Conservation (phyloP, 2,329 filamentous ascomycete species). For the Septoria petroselini region DNA sequence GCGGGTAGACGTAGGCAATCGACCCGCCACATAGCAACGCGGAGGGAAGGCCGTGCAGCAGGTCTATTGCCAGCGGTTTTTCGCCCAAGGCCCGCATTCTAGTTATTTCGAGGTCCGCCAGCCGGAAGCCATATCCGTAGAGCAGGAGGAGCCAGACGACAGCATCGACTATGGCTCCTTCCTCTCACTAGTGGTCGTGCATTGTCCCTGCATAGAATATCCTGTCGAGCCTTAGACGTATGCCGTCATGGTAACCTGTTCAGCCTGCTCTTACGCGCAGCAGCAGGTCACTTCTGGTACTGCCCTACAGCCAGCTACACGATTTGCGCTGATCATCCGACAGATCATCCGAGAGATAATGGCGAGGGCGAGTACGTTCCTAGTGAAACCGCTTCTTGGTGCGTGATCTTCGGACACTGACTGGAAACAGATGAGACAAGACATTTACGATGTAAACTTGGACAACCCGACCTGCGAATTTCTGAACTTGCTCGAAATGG, state of each 20-base stretch:
- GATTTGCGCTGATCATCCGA: no score
- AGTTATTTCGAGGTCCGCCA: neutral
- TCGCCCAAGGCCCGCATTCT: neutral
- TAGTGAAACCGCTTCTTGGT: no score
- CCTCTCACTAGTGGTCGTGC: neutral
- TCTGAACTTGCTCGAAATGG: neutral
- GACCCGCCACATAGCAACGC: neutral
- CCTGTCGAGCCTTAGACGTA: neutral
- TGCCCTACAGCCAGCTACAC: no score
- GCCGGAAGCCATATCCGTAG: neutral
- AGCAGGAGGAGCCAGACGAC: neutral
- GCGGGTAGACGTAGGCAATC: neutral
- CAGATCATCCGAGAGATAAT: no score
- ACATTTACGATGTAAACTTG: neutral
- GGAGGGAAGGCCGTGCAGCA: neutral
- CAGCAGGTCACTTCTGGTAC: no score
- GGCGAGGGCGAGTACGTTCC: no score
- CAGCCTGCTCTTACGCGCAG: no score
- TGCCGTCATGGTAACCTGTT: no score
- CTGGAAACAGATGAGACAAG: neutral
- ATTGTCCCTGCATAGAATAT: neutral
- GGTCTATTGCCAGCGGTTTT: neutral
- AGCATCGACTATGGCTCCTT: no score
- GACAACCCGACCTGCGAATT: neutral
- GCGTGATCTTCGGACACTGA: neutral